Evolutionary conservation across 306 rosid genomes (phyloP).

Genomic region (Lathyrus aphaca): DNA sequence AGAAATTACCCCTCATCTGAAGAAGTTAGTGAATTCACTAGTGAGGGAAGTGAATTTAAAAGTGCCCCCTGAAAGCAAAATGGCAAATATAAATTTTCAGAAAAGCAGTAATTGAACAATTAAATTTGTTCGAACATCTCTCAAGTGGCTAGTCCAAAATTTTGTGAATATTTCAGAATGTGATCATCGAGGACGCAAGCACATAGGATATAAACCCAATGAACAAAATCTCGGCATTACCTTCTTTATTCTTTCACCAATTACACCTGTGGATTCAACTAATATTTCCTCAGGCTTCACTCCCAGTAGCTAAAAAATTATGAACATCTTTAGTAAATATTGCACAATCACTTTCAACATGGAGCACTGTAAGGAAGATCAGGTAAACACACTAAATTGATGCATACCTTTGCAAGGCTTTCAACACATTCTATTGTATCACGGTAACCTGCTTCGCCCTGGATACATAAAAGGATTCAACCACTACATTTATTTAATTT

Average conservation of each 20-base stretch:
- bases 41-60: constrained; percentile 70
- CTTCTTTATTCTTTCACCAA: constrained; percentile 91
- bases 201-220: constrained; percentile 13
- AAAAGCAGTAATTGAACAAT: constrained; percentile 22
- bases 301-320: constrained; percentile 65
- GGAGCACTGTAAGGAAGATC: constrained; percentile 20
- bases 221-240: constrained; percentile 43
- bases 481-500: constrained; percentile 16
- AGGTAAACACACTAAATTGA: constrained; percentile 19
- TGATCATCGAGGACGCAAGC: constrained; percentile 26
- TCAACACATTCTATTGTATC: constrained; percentile 69
- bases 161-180: constrained; percentile 11
- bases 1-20: constrained; percentile 67
- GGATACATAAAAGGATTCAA: constrained; percentile 43
- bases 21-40: constrained; percentile 68
- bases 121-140: constrained; percentile 17
- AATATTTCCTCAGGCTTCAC: constrained; percentile 72
- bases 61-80: constrained; percentile 72
- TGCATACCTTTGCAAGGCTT: constrained; percentile 68
- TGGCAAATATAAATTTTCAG: constrained; percentile 21
- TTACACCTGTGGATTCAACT: constrained; percentile 91
- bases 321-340: constrained; percentile 27
- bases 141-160: constrained; percentile 32
- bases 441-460: constrained; percentile 92
- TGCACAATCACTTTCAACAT: constrained; percentile 16